Evolutionary conservation across 2,329 filamentous ascomycete genomes (phyloP).

Genomic region (Alternaria panax): DNA sequence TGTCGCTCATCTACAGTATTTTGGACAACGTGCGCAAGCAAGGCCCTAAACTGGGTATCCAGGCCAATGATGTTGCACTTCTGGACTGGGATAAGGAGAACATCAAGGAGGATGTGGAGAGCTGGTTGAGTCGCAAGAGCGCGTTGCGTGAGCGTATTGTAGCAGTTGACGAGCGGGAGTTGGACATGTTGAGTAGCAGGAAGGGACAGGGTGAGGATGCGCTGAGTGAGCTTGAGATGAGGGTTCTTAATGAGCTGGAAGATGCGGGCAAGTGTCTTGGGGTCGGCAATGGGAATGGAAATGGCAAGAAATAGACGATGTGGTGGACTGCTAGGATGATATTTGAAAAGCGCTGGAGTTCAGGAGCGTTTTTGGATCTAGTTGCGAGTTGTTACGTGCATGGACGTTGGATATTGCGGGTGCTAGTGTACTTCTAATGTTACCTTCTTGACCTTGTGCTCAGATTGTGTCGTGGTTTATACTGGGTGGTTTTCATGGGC

Average conservation of each 20-base stretch:
- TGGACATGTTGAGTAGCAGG: constrained; percentile 60
- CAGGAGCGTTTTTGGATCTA: not conserved
- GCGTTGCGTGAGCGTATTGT: constrained; percentile 76
- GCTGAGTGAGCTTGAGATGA: constrained; percentile 73
- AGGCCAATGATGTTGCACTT: constrained; percentile 69
- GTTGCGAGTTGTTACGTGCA: not conserved
- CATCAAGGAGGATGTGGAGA: constrained; percentile 83
- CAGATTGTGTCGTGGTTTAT: not conserved
- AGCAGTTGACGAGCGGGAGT: constrained; percentile 75
- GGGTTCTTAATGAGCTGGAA: constrained; percentile 63
- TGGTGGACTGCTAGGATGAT: not conserved
- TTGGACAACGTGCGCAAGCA: constrained; percentile 69
- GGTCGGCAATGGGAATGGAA: constrained; percentile 24
- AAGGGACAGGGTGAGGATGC: constrained; percentile 37
- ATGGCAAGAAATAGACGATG: constrained; percentile 9
- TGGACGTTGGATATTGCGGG: not conserved
- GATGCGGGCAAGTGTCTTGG: constrained; percentile 49
- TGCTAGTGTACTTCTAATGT: constrained; percentile 4
- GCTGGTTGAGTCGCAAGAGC: constrained; percentile 74
- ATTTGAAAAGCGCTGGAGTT: constrained; percentile 17
- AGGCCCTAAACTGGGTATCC: constrained; percentile 54
- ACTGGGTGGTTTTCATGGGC: not conserved
- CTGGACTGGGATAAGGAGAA: constrained; percentile 77
- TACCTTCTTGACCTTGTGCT: not conserved
- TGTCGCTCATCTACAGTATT: constrained; percentile 77